phyloP scores from a whole-genome alignment of 169 alveolate species.

The Eimeria praecox region DNA sequence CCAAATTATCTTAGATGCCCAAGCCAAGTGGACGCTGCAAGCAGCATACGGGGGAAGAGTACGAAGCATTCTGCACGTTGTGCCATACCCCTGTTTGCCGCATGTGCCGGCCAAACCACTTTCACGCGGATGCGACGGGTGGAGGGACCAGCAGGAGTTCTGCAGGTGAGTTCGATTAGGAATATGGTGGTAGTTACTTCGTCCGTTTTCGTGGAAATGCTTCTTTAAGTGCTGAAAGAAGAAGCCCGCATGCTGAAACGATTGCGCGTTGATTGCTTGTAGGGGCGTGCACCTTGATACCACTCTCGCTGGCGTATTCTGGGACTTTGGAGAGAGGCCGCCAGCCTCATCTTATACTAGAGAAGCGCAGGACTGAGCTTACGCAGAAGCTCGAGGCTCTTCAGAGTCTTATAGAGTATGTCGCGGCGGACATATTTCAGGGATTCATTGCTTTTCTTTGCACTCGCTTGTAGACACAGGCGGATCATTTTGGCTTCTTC shows the following conservation, averaged over 20 bases:
- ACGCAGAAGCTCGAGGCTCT: not conserved
- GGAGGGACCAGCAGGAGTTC: not conserved
- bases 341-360: not conserved
- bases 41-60: slow-evolving; percentile 87
- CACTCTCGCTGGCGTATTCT: slow-evolving; percentile 38
- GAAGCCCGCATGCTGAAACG: not conserved
- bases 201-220: not conserved
- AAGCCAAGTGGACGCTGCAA: slow-evolving; percentile 88
- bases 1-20: slow-evolving; percentile 87
- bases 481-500: not conserved
- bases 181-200: not conserved
- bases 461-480: not conserved
- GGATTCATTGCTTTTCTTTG: not conserved
- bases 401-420: slow-evolving; percentile 18
- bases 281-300: slow-evolving; percentile 1
- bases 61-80: slow-evolving; percentile 88
- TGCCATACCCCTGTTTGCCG: slow-evolving; percentile 92
- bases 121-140: slow-evolving; percentile 81
- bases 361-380: slow-evolving; percentile 40
- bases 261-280: not conserved
- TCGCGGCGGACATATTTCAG: not conserved
- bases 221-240: not conserved
- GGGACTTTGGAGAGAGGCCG: slow-evolving; percentile 32
- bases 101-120: slow-evolving; percentile 89
- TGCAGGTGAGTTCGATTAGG: not conserved